These are phyloP conservation scores for Trichoderma orchidacearum DNA, from an alignment of 495 filamentous ascomycete genomes.

Conservation along the genomic window DNA sequence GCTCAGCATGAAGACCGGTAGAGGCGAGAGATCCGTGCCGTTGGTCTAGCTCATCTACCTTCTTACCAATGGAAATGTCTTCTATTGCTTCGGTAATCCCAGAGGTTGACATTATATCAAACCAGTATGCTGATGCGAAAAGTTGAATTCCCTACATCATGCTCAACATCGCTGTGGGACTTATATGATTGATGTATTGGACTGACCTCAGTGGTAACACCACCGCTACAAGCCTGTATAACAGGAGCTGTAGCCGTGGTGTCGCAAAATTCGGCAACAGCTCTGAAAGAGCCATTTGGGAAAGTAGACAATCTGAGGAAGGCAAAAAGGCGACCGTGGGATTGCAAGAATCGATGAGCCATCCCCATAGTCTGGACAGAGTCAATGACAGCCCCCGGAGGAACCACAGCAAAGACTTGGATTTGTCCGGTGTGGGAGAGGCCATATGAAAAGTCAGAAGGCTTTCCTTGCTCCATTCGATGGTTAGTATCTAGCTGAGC, in stretches of 20 bases:
- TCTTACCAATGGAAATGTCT: background rate
- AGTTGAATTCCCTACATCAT: slow-evolving; percentile 1
- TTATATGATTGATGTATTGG: background rate
- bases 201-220: slow-evolving; percentile 33
- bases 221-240: slow-evolving; percentile 27
- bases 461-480: background rate
- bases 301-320: slow-evolving; percentile 23
- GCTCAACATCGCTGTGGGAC: background rate
- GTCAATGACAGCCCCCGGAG: slow-evolving; percentile 11
- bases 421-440: slow-evolving; percentile 24
- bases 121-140: background rate
- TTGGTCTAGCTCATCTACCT: background rate
- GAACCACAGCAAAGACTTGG: slow-evolving; percentile 23
- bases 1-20: background rate
- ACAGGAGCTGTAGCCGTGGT: slow-evolving; percentile 19
- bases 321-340: slow-evolving; percentile 41
- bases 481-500: background rate
- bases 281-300: slow-evolving; percentile 21
- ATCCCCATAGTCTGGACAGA: slow-evolving; percentile 21
- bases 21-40: background rate
- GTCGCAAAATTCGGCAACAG: slow-evolving; percentile 44
- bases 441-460: background rate
- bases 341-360: slow-evolving; percentile 32
- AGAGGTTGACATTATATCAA: background rate
- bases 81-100: background rate